phyloP scores from a whole-genome alignment of 2,329 filamentous ascomycete species.

The Cercospora sp. region DNA sequence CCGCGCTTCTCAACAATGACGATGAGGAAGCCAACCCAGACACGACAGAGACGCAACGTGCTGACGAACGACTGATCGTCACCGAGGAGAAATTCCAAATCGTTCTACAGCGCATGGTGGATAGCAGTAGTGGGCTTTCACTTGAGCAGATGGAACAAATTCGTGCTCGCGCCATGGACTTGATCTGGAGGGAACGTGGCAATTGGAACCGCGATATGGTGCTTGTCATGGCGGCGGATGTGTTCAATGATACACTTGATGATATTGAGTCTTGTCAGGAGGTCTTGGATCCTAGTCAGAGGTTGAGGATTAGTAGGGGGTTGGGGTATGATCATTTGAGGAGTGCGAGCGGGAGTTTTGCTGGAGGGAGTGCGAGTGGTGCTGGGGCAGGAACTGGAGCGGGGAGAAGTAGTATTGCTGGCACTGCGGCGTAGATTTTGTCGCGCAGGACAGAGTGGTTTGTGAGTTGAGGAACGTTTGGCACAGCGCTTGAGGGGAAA shows the following conservation, averaged over 20 bases:
- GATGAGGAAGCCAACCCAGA: conserved; percentile 2
- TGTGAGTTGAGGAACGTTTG: neutral
- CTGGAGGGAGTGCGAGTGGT: neutral
- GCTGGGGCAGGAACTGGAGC: neutral
- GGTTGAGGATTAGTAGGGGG: neutral
- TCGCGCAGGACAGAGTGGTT: too few relatives aligned
- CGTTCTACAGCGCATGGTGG: conserved; percentile 64
- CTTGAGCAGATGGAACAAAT: conserved; percentile 96
- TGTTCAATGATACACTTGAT: conserved; percentile 73
- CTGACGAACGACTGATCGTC: conserved; percentile 40
- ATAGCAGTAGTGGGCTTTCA: conserved; percentile 71
- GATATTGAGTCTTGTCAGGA: conserved; percentile 63
- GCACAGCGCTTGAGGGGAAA: neutral
- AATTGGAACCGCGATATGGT: conserved; percentile 84
- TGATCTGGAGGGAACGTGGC: conserved; percentile 74
- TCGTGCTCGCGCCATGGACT: conserved; percentile 85
- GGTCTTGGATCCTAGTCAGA: conserved; percentile 45
- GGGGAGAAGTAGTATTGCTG: neutral
- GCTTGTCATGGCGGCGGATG: conserved; percentile 59
- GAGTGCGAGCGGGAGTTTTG: neutral
- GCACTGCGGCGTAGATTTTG: neutral
- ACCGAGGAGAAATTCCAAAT: conserved; percentile 55
- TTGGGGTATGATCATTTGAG: neutral
- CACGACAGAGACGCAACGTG: neutral
- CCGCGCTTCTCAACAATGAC: conserved; percentile 45